Base-by-base conservation (phyloP, 2,329 filamentous ascomycete species). In the Cladosporium phlei region DNA sequence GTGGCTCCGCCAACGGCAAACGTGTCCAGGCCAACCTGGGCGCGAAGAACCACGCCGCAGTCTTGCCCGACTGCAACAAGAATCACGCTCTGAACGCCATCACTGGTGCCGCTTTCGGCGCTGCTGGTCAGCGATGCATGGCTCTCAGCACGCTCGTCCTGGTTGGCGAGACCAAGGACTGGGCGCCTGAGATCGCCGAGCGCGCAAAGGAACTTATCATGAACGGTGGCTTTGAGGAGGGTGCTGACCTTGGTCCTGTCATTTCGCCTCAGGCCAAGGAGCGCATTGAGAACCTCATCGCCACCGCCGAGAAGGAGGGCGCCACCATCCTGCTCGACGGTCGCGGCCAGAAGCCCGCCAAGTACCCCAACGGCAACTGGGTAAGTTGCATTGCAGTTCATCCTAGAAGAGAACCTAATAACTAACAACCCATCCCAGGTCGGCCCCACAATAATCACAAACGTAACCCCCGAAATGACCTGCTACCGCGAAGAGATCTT, bases 401-500 rank as follows among this genome's bases (percentile, higher is more conserved):
- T 28, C 10, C 19, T 17, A n/a, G 11, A 30, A 16, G 7, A 25
- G 17, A 5, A 6, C 14, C n/a, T 19, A 3, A 35, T 7, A 12
- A 48, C 59, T 64, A 48, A 64, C 44, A 24, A 2, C 34, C 12
- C 7, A 3, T 34, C 28, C 9, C 16, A 85, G 81, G 72, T 93
- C 49, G 87, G 82, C 8, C 87, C 87, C 29, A 93, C 87, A 30
- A 85, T 93, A 66, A 89, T 93, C 69, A 77, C 82, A 59, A 82
- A 88, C 68, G 87, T 93, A 19, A 90, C 82, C 47, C 77, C 82
- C 4, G 75, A 85, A 54, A 93, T 93, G 88, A 78, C 77, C 56
- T 93, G 88, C 76, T 93, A 93, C 74, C 80, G 70, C 51, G 83
- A 93, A 67, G 87, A 93, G 69, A 88, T 93, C 61, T 93, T 93